A percentile compares a stretch with the other conserved stretches of the same genome.
Evolutionary conservation across 2,329 filamentous ascomycete species (phyloP).

Genomic region (Talaromyces sp.): DNA sequence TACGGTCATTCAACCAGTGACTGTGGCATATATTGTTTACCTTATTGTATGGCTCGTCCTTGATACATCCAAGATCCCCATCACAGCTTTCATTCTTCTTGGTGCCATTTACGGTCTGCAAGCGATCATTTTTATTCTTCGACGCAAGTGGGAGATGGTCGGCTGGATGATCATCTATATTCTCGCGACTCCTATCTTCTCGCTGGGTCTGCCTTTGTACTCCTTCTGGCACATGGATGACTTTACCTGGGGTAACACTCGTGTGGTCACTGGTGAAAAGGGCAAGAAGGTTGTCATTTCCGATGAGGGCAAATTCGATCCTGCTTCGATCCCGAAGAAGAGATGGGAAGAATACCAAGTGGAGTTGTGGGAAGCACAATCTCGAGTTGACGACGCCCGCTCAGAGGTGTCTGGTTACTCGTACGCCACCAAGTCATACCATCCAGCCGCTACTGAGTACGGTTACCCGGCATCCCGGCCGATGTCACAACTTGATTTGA

Average conservation of each 20-base stretch:
- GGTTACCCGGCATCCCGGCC: slow-evolving; percentile 62
- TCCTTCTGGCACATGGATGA: slow-evolving; percentile 99
- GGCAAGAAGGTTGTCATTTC: slow-evolving; percentile 90
- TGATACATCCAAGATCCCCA: slow-evolving; percentile 65
- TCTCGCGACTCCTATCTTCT: slow-evolving; percentile 85
- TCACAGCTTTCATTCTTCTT: slow-evolving; percentile 85
- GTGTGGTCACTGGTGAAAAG: slow-evolving; percentile 90
- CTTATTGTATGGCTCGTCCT: slow-evolving; percentile 71
- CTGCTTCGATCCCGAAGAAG: slow-evolving; percentile 88
- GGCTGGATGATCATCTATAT: slow-evolving; percentile 99
- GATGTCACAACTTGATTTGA: slow-evolving; percentile 60
- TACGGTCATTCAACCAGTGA: slow-evolving; percentile 88
- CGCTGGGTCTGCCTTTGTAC: slow-evolving; percentile 85
- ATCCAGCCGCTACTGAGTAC: slow-evolving; percentile 67
- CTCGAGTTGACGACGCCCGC: slow-evolving; percentile 68
- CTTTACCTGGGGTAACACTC: slow-evolving; percentile 98
- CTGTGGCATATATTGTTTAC: slow-evolving; percentile 84
- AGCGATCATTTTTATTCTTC: slow-evolving; percentile 92
- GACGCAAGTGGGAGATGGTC: slow-evolving; percentile 99
- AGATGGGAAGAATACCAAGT: slow-evolving; percentile 99
- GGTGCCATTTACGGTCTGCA: slow-evolving; percentile 97
- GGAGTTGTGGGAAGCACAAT: slow-evolving; percentile 95
- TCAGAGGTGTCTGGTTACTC: slow-evolving; percentile 92
- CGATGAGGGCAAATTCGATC: slow-evolving; percentile 98
- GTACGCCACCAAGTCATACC: slow-evolving; percentile 81